Base-by-base conservation (phyloP, 2,329 filamentous ascomycete species). In the Phoma sp. region DNA sequence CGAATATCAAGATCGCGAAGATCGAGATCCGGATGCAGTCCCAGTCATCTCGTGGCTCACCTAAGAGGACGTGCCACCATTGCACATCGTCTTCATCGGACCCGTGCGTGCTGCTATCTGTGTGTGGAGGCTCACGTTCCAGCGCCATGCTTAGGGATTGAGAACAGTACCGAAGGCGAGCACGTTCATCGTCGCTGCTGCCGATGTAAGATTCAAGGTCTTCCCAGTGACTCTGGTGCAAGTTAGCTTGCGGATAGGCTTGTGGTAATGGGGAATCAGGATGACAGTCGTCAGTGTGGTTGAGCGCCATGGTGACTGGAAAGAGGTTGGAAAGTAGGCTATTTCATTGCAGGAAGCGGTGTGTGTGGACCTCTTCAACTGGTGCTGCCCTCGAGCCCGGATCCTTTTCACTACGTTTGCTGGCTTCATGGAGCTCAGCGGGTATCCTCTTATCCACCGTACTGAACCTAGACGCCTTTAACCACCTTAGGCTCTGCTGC, bases 381-480 rank as follows among this genome's bases (percentile, higher is more conserved):
- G 45, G 32, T 20, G 10, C 17, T 1, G 15, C 9, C 18, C 20
- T 30, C 10, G 18, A 39, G 34, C 33, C 36, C 14, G 3, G n/a
- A 7, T 32, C 6, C n/a, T 43, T 30, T 43, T 38, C 47, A 38
- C 39, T 5, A 12, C 43, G 32, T 50, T 43, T 50, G 47, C 32
- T 38, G 39, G 14, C 32, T 45, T 26, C 21, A 17, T 10, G 12
- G n/a, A 14, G 15, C 30, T n/a, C 42, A 45, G n/a, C n/a, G 21
- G 30, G 15, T 29, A 7, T 18, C 34, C 2, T 21, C 5, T n/a
- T 11, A 2, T 10, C n/a, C n/a, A 25, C 9, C 21, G 20, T 4
- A 7, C 14, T 14, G 17, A n/a, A 2, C 9, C 30, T 9, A 15
- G 30, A 36, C 30, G n/a, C 9, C 4, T 34, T 45, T 28, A 30